A percentile compares a stretch with the other conserved stretches of the same genome.
Evolutionary conservation across 257 asterid genomes (phyloP).

Genomic region (Gentiana dahurica): DNA sequence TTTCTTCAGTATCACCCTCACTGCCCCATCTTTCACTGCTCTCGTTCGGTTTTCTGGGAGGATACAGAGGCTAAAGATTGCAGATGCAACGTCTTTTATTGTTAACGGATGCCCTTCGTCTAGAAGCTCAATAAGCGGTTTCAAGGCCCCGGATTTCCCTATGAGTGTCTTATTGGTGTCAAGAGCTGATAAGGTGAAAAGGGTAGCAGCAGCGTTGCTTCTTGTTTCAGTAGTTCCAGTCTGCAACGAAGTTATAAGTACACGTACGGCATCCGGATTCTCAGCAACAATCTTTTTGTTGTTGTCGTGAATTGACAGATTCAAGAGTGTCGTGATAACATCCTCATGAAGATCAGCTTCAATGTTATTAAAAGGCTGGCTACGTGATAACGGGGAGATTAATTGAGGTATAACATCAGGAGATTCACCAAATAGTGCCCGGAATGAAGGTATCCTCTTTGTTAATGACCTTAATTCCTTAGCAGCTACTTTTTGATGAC

Average conservation of each 20-base stretch:
- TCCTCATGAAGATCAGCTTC: slow-evolving; percentile 74
- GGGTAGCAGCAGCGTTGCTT: slow-evolving; percentile 91
- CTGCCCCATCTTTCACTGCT: slow-evolving; percentile 71
- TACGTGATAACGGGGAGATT: slow-evolving; percentile 47
- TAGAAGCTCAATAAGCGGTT: slow-evolving; percentile 52
- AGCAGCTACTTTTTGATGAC: slow-evolving; percentile 66
- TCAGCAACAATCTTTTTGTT: slow-evolving; percentile 85
- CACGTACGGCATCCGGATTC: slow-evolving; percentile 54
- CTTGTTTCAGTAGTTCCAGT: slow-evolving; percentile 60
- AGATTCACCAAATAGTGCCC: slow-evolving; percentile 68
- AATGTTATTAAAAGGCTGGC: slow-evolving; percentile 10
- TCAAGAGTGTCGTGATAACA: slow-evolving; percentile 64
- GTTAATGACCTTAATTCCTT: slow-evolving; percentile 59
- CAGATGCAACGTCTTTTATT: slow-evolving; percentile 83
- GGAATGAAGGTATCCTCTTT: slow-evolving; percentile 57
- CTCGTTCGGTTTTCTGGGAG: slow-evolving; percentile 62
- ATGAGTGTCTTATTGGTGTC: slow-evolving; percentile 68
- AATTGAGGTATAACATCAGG: slow-evolving; percentile 45
- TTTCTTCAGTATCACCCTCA: slow-evolving; percentile 50
- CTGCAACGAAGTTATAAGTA: slow-evolving; percentile 50
- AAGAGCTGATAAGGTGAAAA: slow-evolving; percentile 73
- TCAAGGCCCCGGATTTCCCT: slow-evolving; percentile 63
- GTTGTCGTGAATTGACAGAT: slow-evolving; percentile 75
- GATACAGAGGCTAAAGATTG: slow-evolving; percentile 65
- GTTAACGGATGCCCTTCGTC: slow-evolving; percentile 59